These are phyloP conservation scores for Papiliotrema flavescens DNA, from an alignment of 1,284 basidiomycete genomes.

Conservation along the genomic window DNA sequence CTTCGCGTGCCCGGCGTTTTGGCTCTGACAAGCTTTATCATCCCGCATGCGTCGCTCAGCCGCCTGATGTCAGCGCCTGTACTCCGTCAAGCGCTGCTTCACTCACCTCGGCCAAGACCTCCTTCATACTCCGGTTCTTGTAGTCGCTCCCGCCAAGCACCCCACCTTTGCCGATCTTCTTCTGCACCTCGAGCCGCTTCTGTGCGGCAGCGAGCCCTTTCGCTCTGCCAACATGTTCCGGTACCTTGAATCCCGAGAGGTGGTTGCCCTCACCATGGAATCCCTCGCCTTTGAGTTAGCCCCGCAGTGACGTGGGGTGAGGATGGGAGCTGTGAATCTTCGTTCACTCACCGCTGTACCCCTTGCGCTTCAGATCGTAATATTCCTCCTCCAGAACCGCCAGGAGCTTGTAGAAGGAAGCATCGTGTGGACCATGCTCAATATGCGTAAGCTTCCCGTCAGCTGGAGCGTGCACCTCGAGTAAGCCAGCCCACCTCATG, in stretches of 20 bases:
- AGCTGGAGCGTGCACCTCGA: conserved; percentile 1
- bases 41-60: conserved; percentile 71
- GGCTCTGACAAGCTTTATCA: conserved; percentile 62
- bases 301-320: neutral
- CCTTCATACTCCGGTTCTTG: conserved; percentile 58
- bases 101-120: conserved; percentile 71
- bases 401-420: conserved; percentile 70
- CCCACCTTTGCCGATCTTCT: conserved; percentile 57
- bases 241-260: conserved; percentile 63
- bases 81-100: neutral
- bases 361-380: conserved; percentile 65
- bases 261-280: conserved; percentile 69
- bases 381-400: conserved; percentile 75
- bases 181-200: conserved; percentile 56
- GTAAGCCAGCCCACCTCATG: conserved; percentile 62
- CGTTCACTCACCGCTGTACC: conserved; percentile 55
- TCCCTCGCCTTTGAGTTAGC: conserved; percentile 61
- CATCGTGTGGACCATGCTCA: conserved; percentile 79
- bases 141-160: conserved; percentile 38
- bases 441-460: conserved; percentile 72
- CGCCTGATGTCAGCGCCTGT: conserved; percentile 56
- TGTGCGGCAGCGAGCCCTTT: conserved; percentile 74
- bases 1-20: conserved; percentile 42
- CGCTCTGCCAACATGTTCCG: conserved; percentile 60
- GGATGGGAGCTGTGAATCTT: neutral